phyloP scores from a whole-genome alignment of 345 rosid species.

The Xanthoceras sorbifolium region DNA sequence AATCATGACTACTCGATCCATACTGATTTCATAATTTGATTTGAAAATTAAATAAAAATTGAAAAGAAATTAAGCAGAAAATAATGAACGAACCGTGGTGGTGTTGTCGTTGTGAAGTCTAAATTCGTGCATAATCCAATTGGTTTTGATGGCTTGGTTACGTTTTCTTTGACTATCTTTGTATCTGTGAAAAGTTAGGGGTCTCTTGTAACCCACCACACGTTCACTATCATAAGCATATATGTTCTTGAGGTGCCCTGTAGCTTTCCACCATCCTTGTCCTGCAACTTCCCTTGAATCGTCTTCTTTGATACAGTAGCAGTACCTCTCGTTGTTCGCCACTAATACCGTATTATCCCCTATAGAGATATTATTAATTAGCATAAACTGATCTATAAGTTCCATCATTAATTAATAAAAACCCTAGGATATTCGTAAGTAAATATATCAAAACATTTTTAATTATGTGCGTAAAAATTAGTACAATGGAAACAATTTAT shows the following conservation, averaged over 20 bases:
- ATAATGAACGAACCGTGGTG: conserved; percentile 4
- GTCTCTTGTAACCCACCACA: conserved; percentile 20
- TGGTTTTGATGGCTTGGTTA: conserved; percentile 28
- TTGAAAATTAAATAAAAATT: no score
- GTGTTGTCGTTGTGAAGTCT: not conserved
- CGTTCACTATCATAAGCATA: not conserved
- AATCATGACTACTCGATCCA: no score
- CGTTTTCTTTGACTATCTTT: conserved; percentile 9
- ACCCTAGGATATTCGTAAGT: no score
- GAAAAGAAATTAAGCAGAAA: not conserved
- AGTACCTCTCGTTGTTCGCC: conserved; percentile 19
- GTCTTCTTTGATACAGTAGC: conserved; percentile 12
- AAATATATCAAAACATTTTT: no score
- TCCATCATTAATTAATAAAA: no score
- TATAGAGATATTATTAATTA: not conserved
- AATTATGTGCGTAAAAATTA: no score
- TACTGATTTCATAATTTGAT: no score
- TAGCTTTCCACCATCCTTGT: conserved; percentile 11
- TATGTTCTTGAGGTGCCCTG: conserved; percentile 29
- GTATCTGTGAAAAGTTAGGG: conserved; percentile 25
- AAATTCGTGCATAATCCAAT: conserved; percentile 27
- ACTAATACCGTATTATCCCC: conserved; percentile 11
- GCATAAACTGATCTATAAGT: no score
- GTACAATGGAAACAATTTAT: no score
- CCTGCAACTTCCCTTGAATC: not conserved